Base-by-base conservation (phyloP, 1,284 basidiomycete genomes). In the Malassezia globosa region DNA sequence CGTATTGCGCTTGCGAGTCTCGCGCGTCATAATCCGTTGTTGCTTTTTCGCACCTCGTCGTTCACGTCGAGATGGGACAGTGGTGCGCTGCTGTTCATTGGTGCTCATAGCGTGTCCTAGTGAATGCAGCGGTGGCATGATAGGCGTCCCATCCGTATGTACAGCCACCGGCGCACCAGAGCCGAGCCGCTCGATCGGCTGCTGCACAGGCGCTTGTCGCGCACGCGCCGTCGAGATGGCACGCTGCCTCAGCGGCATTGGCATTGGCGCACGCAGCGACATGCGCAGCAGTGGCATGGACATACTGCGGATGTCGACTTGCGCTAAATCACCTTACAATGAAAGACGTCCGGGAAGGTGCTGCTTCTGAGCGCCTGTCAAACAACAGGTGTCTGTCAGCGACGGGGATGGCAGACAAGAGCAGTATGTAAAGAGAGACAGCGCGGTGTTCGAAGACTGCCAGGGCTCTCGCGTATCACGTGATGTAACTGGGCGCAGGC, bases 1-100 rank as follows among this genome's bases (percentile, higher is more conserved):
- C 41, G 63, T 49, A 16, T 62, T 58, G 33, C 48, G 51, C 38
- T 51, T 55, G 10, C 56, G 48, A 25, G 47, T 45, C 42, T 50
- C 50, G 37, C 58, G 60, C 13, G 55, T 51, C 1, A 47, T 41
- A 43, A 63, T 59, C 27, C 59, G 56, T 46, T 60, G 58, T 16
- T 47, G 25, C 53, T 69, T 69, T 27, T 59, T 39, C 2, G 42
- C 54, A 4, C 50, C 45, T 21, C 66, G 51, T 4, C 65, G 59
- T 44, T 68, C 64, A 36, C 58, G 56, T 7, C 66, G 55, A 25
- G 11, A 27, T 14, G 37, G 46, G 29, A 24, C 25, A 5, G 37
- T 14, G 7, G n/a, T 13, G 5, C 7, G 10, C 23, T 19, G 38
- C 27, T 22, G 35, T 2, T 33, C 24, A 24, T 5, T 4, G n/a